A percentile compares a stretch with the other conserved stretches of the same genome.
phyloP scores from a whole-genome alignment of 1,139 yeast genomes.

The Waltiozyma sp. region DNA sequence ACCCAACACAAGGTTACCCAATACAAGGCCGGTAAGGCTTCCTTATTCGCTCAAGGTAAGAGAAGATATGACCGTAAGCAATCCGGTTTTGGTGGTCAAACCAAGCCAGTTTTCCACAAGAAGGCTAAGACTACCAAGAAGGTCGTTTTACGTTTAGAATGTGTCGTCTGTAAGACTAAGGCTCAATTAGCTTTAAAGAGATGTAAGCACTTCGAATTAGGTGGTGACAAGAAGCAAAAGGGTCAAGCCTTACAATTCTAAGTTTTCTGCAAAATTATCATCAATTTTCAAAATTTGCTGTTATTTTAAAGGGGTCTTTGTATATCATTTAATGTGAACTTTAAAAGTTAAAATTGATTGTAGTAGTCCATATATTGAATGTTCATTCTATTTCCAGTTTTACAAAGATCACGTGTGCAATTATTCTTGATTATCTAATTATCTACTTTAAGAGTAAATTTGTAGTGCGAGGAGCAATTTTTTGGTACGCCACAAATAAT shows the following conservation, averaged over 20 bases:
- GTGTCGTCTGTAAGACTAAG: conserved; percentile 98
- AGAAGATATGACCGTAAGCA: conserved; percentile 99
- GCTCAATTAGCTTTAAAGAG: conserved; percentile 97
- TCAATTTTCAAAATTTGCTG: conserved; percentile 13
- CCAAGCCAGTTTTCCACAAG: conserved; percentile 99
- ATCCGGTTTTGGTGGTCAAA: conserved; percentile 99
- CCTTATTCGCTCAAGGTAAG: conserved; percentile 99
- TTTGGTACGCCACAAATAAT: no score
- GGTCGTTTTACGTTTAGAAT: conserved; percentile 98
- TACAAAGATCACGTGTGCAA: no score
- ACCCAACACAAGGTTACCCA: conserved; percentile 99
- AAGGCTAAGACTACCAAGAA: conserved; percentile 99
- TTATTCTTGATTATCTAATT: no score
- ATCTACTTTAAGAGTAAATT: no score
- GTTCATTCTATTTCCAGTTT: no score
- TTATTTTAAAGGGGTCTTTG: conserved; percentile 17
- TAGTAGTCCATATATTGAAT: no score
- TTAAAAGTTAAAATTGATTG: conserved; percentile 2
- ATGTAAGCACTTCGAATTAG: conserved; percentile 99
- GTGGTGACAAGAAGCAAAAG: conserved; percentile 99
- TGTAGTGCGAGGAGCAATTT: no score
- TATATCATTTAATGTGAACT: conserved; percentile 15
- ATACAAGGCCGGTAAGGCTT: conserved; percentile 99
- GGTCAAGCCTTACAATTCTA: conserved; percentile 97
- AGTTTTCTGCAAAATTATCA: conserved; percentile 19